Conservation (phyloP, 2,329 filamentous ascomycete genomes). For the Aspergillus pseudonomiae region DNA sequence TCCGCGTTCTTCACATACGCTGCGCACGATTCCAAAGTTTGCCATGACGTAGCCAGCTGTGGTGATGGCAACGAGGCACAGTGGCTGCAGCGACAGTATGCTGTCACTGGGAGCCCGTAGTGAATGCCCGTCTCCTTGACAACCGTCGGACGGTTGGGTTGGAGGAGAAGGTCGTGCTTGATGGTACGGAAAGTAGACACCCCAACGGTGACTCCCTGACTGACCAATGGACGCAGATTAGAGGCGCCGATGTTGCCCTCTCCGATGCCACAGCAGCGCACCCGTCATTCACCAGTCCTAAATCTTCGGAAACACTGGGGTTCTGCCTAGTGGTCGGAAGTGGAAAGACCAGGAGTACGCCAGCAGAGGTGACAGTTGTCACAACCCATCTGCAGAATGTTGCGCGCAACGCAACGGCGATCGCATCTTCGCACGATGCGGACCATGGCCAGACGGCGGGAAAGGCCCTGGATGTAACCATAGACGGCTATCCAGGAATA, state of each 20-base stretch:
- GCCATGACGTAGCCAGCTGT: not conserved
- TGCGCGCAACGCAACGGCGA: constrained; percentile 3
- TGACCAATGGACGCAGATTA: constrained; percentile 12
- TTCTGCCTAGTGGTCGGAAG: constrained; percentile 10
- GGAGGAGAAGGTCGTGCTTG: constrained; percentile 2
- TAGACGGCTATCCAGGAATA: constrained; percentile 8
- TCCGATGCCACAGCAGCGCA: not conserved
- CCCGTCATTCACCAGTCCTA: constrained; percentile 1
- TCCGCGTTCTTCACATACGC: not conserved
- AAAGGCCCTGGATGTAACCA: constrained; percentile 7
- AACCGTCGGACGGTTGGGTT: not conserved
- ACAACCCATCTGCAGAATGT: constrained; percentile 8
- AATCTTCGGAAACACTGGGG: not conserved
- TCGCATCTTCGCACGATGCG: constrained; percentile 8
- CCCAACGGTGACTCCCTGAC: not conserved
- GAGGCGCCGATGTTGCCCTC: not conserved
- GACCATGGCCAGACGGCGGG: constrained; percentile 1
- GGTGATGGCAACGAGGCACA: not conserved
- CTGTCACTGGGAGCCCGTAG: not conserved
- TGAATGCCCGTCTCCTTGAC: not conserved
- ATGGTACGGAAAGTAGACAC: constrained; percentile 8
- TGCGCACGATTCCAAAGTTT: not conserved
- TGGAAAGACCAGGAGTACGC: constrained; percentile 5
- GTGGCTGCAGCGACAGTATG: not conserved
- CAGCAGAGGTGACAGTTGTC: constrained; percentile 1